Conservation (phyloP, 148 eudicot species). For the Chenopodium berlandieri region DNA sequence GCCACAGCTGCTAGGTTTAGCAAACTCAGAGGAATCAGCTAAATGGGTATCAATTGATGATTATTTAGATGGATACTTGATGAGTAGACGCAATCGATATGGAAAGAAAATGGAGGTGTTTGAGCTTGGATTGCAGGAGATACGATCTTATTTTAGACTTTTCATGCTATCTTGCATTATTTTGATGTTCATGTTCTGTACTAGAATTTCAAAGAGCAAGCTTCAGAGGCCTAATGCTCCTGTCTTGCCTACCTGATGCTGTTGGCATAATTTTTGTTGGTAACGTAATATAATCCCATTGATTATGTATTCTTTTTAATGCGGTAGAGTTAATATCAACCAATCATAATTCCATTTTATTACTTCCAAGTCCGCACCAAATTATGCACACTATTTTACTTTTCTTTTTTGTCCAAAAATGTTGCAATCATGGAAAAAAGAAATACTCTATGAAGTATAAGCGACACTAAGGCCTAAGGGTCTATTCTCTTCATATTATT, state of each 20-base stretch:
- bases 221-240: constrained; percentile 57
- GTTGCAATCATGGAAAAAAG: no score
- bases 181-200: constrained; percentile 93
- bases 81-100: constrained; percentile 79
- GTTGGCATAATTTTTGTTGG: not conserved
- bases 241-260: constrained; percentile 41
- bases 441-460: no score
- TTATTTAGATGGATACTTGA: constrained; percentile 81
- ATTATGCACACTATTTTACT: no score
- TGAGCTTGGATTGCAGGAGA: constrained; percentile 91
- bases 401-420: no score
- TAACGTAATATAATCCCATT: constrained; percentile 16
- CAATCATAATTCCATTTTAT: not conserved
- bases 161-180: constrained; percentile 85
- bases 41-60: constrained; percentile 79
- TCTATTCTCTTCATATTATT: no score
- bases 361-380: not conserved
- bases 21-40: constrained; percentile 40
- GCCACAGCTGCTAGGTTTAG: constrained; percentile 49
- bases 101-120: constrained; percentile 85
- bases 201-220: constrained; percentile 86
- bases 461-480: no score
- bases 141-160: constrained; percentile 82
- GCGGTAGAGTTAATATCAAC: constrained; percentile 5
- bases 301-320: constrained; percentile 11